Percentiles rank a stretch among this genome's conserved stretches.
phyloP scores from a whole-genome alignment of 352 stramenopile genomes.

The Phytophthora idaei region DNA sequence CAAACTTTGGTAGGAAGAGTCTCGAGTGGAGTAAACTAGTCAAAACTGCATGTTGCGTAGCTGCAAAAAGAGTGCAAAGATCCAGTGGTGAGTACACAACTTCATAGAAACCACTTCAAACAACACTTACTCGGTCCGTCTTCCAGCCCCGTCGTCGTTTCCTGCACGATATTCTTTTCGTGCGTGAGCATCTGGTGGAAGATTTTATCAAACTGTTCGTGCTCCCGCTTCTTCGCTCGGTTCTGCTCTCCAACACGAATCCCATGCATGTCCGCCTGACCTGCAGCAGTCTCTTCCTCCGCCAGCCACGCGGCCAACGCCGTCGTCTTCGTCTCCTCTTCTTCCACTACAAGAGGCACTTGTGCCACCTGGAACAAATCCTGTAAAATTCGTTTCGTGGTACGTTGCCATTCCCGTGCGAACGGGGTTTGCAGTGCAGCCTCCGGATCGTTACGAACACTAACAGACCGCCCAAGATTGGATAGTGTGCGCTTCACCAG shows the following conservation, averaged over 20 bases:
- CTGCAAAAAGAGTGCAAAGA: constrained; percentile 18
- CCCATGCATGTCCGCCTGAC: constrained; percentile 41
- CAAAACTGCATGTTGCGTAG: constrained; percentile 64
- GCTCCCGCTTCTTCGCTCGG: constrained; percentile 41
- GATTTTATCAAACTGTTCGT: constrained; percentile 60
- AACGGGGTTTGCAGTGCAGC: constrained; percentile 54
- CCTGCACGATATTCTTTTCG: constrained; percentile 82
- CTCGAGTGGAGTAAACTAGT: constrained; percentile 64
- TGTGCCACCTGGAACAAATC: constrained; percentile 66
- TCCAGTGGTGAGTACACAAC: constrained; percentile 6
- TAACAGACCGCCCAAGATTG: constrained; percentile 35
- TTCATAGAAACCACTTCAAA: background rate
- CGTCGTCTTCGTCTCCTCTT: constrained; percentile 27
- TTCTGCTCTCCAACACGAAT: constrained; percentile 51
- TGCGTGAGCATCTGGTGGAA: constrained; percentile 68
- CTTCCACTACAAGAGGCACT: constrained; percentile 44
- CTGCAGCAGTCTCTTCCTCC: constrained; percentile 44
- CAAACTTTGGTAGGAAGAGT: constrained; percentile 67
- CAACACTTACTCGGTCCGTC: constrained; percentile 58
- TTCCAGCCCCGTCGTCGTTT: constrained; percentile 73
- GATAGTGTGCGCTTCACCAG: constrained; percentile 64
- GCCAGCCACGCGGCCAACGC: constrained; percentile 61
- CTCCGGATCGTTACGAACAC: constrained; percentile 28
- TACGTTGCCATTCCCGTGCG: constrained; percentile 69
- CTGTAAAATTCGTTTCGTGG: constrained; percentile 60